Conservation (phyloP, 805 yeast genomes). For the Cyberlindnera americana region DNA sequence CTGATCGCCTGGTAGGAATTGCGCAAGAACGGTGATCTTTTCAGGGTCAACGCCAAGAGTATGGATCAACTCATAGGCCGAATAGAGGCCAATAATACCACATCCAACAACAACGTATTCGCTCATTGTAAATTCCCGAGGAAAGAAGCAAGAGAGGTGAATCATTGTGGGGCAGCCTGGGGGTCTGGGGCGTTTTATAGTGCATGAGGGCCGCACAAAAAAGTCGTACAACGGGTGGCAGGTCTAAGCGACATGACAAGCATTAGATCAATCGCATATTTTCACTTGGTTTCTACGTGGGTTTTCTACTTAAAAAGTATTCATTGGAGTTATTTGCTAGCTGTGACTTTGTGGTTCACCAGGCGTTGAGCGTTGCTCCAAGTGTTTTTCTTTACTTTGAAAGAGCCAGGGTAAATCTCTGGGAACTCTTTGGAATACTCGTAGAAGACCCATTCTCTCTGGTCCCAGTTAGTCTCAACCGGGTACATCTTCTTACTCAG, state of each 20-base stretch:
- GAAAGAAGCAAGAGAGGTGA: too few relatives aligned
- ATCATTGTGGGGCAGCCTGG: too few relatives aligned
- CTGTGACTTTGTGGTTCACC: conserved; percentile 7
- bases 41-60: conserved; percentile 36
- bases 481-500: conserved; percentile 17
- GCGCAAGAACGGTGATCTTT: conserved; percentile 56
- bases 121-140: too few relatives aligned
- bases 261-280: too few relatives aligned
- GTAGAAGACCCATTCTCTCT: conserved; percentile 36
- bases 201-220: too few relatives aligned
- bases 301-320: too few relatives aligned
- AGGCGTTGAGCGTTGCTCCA: conserved; percentile 14
- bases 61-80: conserved; percentile 47
- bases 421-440: conserved; percentile 34
- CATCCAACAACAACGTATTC: conserved; percentile 42
- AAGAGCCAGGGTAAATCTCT: conserved; percentile 33
- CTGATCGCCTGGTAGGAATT: conserved; percentile 74
- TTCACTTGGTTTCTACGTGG: too few relatives aligned
- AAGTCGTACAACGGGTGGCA: too few relatives aligned
- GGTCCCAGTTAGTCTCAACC: conserved; percentile 34
- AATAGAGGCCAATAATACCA: conserved; percentile 67
- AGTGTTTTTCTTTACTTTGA: conserved; percentile 10
- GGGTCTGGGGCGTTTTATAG: too few relatives aligned
- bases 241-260: too few relatives aligned
- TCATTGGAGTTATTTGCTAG: background rate